Base-by-base conservation (phyloP, 2,329 filamentous ascomycete genomes). In the Fusarium sambucinum region DNA sequence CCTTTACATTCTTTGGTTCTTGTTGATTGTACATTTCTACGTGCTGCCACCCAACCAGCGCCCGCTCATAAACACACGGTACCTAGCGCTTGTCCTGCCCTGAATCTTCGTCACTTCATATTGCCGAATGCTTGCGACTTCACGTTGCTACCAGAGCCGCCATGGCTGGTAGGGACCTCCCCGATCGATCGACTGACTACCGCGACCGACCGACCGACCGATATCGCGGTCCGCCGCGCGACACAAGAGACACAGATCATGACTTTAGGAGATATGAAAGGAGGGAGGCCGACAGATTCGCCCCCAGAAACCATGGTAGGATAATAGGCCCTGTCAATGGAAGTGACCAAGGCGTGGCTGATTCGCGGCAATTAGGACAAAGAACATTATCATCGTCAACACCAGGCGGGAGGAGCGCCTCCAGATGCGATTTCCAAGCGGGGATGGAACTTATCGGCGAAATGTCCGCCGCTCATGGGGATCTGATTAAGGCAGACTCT, bases 401-500 rank as follows among this genome's bases (percentile, higher is more conserved):
- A 7, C 23, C 46, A 44, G 25, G 50, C 9, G 44, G 38, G 25
- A 48, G 29, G 3, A 53, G 30, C 13, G 32, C 21, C 16, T 30
- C 21, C 8, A 33, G 16, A 23, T 33, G 25, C 17, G 53, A 67
- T 5, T 52, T 32, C 65, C 38, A 71, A 51, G 27, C 14, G 4
- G 14, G 76, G 3, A 56, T 68, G 17, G 69, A 74, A 14, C 33
- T 71, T 3, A n/a, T 77, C 9, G 69, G 65, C 23, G 69, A 77
- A 10, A 69, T 69, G 44, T 58, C 70, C 6, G 51, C 53, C 44
- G 70, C 63, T 52, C 71, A 55, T 17, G 63, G 63, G 35, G 59
- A 69, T 19, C 59, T 66, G 44, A 61, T 69, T 9, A 44, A 55
- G 5, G 66, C 70, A 19, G 64, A 65, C 6, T 70, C 62, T 12